Percentiles rank a stretch among this genome's conserved stretches.
These are phyloP conservation scores for Fusarium sp. DNA, from an alignment of 2,329 filamentous ascomycete species.

Conservation along the genomic window DNA sequence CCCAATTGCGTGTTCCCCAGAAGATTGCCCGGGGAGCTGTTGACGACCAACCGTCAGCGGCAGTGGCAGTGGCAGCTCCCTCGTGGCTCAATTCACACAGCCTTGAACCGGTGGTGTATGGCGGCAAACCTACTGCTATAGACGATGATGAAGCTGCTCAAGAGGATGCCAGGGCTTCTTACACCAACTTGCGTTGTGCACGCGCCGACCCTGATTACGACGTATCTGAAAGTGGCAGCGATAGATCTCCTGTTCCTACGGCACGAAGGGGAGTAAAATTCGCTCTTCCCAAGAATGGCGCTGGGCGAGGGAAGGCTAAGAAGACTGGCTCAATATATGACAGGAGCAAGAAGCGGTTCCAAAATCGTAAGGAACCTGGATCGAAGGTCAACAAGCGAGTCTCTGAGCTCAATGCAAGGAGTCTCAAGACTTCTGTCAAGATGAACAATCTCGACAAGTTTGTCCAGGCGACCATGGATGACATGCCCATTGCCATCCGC, in stretches of 20 bases:
- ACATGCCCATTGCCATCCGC: slow-evolving; percentile 37
- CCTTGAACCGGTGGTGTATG: not conserved
- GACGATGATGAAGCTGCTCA: not conserved
- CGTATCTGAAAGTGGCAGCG: not conserved
- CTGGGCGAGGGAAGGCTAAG: not conserved
- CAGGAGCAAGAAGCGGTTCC: not conserved
- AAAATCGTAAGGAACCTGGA: not conserved
- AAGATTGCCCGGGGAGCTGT: not conserved
- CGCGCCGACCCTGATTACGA: not conserved
- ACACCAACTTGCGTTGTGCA: slow-evolving; percentile 8
- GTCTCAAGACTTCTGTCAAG: not conserved
- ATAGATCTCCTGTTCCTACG: not conserved
- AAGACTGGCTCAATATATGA: not conserved
- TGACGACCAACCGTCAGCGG: not conserved
- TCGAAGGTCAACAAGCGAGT: slow-evolving; percentile 11
- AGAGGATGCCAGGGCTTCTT: not conserved
- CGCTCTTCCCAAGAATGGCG: not conserved
- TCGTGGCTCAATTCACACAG: not conserved
- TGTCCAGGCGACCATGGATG: slow-evolving; percentile 8
- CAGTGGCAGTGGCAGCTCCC: not conserved
- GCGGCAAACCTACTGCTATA: not conserved
- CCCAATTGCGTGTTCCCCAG: not conserved
- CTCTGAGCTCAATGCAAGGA: not conserved
- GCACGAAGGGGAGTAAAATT: not conserved
- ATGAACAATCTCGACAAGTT: not conserved